Conservation (phyloP, 2,329 filamentous ascomycete genomes). For the Ophiocordyceps camponoti-rufipedis region DNA sequence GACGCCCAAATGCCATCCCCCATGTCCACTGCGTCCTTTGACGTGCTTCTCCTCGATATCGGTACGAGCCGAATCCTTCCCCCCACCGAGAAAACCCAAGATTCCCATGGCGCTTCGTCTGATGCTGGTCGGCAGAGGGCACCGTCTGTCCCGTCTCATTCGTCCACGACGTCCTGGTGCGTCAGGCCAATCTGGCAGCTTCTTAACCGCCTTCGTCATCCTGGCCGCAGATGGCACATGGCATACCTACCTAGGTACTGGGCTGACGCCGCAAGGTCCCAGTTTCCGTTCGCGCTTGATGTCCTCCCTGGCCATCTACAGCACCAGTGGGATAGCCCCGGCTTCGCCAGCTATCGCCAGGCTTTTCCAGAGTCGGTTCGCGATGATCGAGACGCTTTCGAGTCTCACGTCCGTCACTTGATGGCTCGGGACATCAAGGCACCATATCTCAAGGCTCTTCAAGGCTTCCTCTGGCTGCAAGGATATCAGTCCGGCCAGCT, state of each 20-base stretch:
- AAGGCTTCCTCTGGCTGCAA: slow-evolving; percentile 60
- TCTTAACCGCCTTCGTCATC: too few species aligned
- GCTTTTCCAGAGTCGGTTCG: slow-evolving; percentile 52
- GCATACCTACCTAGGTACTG: too few species aligned
- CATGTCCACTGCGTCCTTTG: slow-evolving; percentile 9
- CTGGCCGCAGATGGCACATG: too few species aligned
- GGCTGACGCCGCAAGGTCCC: slow-evolving; percentile 3
- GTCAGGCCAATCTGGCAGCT: slow-evolving; percentile 13
- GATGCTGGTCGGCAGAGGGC: slow-evolving; percentile 37
- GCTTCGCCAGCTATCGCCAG: slow-evolving; percentile 48
- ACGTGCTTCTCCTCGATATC: slow-evolving; percentile 18
- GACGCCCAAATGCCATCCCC: slow-evolving; percentile 4
- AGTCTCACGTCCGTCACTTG: slow-evolving; percentile 51
- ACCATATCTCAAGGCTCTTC: slow-evolving; percentile 60
- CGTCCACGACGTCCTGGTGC: slow-evolving; percentile 67
- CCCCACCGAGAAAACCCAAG: background rate
- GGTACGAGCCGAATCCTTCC: slow-evolving; percentile 9
- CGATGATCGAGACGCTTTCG: slow-evolving; percentile 37
- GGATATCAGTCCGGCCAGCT: slow-evolving; percentile 56
- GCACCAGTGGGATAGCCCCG: slow-evolving; percentile 45
- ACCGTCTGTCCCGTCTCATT: slow-evolving; percentile 73
- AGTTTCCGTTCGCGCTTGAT: slow-evolving; percentile 64
- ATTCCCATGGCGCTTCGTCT: background rate
- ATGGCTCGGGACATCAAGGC: slow-evolving; percentile 57
- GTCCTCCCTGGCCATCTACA: slow-evolving; percentile 45